These are phyloP conservation scores for Coelastrella sp. DNA, from an alignment of 139 green algal genomes.

Conservation along the genomic window DNA sequence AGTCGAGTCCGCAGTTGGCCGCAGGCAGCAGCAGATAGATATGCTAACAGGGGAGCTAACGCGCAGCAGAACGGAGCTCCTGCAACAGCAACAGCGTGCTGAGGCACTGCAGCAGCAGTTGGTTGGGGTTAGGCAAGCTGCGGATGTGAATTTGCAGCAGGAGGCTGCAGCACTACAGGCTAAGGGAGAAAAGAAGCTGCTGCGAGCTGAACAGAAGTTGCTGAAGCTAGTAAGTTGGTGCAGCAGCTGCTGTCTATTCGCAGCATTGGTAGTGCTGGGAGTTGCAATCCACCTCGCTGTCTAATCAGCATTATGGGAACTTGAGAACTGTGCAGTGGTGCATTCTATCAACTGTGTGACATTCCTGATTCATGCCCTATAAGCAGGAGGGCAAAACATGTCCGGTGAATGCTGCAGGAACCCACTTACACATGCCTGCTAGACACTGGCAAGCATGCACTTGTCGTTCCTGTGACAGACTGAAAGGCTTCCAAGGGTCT, in stretches of 20 bases:
- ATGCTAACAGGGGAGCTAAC: background rate
- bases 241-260: background rate
- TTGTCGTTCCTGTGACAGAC: too few relatives aligned
- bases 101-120: constrained; percentile 15
- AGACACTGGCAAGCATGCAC: too few relatives aligned
- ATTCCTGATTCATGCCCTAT: too few relatives aligned
- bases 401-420: too few relatives aligned
- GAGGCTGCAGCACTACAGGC: background rate
- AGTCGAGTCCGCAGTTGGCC: background rate
- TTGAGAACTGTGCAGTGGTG: too few relatives aligned
- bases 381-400: too few relatives aligned
- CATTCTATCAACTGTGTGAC: too few relatives aligned
- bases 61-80: background rate
- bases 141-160: constrained; percentile 1
- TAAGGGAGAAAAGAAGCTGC: background rate
- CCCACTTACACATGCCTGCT: too few relatives aligned
- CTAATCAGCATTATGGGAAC: too few relatives aligned
- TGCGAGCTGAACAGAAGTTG: constrained; percentile 16
- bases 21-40: constrained; percentile 14
- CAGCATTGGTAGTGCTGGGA: background rate
- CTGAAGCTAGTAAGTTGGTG: background rate
- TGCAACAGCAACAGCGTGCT: constrained; percentile 1
- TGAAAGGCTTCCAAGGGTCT: too few relatives aligned
- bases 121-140: background rate
- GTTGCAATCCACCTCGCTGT: too few relatives aligned